Evolutionary conservation across 331 rosid species (phyloP).

Genomic region (Quercus lobata): DNA sequence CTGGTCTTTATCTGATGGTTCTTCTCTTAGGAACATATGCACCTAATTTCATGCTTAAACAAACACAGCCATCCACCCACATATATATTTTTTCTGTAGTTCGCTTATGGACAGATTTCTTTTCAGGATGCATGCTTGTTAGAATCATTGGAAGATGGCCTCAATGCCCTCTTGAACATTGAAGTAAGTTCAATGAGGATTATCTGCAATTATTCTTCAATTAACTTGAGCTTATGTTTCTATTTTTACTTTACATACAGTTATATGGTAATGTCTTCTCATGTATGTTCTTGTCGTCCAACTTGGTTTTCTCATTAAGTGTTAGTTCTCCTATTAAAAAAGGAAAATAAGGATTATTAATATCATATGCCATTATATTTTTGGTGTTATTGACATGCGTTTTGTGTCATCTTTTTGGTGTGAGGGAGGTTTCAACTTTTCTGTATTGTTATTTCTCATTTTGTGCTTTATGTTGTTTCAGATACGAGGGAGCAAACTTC

Average conservation of each 20-base stretch:
- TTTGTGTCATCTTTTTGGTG: background rate
- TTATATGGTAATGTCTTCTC: no score
- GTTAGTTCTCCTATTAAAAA: no score
- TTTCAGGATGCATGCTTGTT: conserved; percentile 69
- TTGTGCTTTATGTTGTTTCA: conserved; percentile 29
- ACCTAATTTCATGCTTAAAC: background rate
- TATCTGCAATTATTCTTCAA: conserved; percentile 1
- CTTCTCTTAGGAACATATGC: conserved; percentile 15
- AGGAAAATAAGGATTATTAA: no score
- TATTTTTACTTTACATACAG: no score
- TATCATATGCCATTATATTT: no score
- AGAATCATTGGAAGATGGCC: conserved; percentile 93
- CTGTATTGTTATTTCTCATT: conserved; percentile 4
- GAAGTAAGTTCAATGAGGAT: conserved; percentile 60
- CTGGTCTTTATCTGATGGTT: background rate
- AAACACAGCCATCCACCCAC: conserved; percentile 4
- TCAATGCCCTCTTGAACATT: conserved; percentile 75
- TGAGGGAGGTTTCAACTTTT: conserved; percentile 17
- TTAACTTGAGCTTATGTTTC: background rate
- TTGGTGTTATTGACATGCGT: background rate
- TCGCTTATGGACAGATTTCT: conserved; percentile 18
- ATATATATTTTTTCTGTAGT: background rate
- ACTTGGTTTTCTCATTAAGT: no score
- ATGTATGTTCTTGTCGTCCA: no score
- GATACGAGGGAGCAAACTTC: conserved; percentile 97